Percentiles rank a stretch among this genome's conserved stretches.
These are phyloP conservation scores for Magnaporthales sp. DNA, from an alignment of 2,329 filamentous ascomycete species.

Conservation along the genomic window DNA sequence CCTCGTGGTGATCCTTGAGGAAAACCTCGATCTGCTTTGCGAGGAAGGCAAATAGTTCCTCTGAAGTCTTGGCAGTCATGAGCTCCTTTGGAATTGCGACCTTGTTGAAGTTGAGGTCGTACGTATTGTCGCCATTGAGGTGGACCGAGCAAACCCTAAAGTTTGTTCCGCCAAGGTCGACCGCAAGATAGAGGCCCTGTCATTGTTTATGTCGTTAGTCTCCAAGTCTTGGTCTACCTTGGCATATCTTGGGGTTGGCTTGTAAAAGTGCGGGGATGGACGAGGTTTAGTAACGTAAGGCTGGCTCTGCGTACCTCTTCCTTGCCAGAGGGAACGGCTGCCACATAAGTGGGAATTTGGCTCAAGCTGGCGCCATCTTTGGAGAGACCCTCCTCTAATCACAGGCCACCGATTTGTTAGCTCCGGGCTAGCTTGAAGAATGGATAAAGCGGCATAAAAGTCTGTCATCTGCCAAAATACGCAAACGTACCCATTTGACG, in stretches of 20 bases:
- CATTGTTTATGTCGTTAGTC: background rate
- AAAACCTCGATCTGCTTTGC: constrained; percentile 89
- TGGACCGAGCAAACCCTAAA: constrained; percentile 95
- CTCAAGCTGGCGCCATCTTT: constrained; percentile 74
- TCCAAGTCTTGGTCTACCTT: background rate
- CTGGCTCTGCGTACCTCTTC: constrained; percentile 62
- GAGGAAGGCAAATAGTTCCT: constrained; percentile 85
- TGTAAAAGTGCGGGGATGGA: constrained; percentile 6
- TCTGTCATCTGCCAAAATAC: background rate
- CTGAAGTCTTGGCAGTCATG: constrained; percentile 80
- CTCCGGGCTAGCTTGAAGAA: background rate
- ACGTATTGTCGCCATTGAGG: constrained; percentile 89
- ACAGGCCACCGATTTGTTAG: constrained; percentile 1
- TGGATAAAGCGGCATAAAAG: background rate
- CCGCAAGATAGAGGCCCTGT: constrained; percentile 91
- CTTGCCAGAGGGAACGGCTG: constrained; percentile 89
- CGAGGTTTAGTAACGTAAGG: background rate
- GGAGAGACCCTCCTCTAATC: constrained; percentile 67
- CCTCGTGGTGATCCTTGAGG: constrained; percentile 76
- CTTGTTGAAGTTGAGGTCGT: constrained; percentile 88
- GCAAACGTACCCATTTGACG: constrained; percentile 62
- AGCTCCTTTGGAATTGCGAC: constrained; percentile 81
- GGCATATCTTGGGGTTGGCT: background rate
- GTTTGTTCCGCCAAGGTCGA: constrained; percentile 97
- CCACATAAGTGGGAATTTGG: constrained; percentile 97